Evolutionary conservation across 768 basidiomycete genomes (phyloP).

Genomic region (Auriscalpium microsporum): DNA sequence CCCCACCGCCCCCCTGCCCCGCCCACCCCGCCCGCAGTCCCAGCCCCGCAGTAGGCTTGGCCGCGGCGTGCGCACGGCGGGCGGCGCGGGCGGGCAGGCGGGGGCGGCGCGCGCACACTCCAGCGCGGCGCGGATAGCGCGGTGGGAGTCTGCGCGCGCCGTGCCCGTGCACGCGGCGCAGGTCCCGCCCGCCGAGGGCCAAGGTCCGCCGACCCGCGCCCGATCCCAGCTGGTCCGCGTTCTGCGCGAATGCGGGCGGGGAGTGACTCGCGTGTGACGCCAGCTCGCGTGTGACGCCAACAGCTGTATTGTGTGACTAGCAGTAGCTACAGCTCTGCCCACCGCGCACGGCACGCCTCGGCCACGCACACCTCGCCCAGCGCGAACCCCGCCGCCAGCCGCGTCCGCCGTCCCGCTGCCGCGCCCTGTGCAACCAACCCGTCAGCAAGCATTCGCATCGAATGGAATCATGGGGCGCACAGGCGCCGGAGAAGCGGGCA

Average conservation of each 20-base stretch:
- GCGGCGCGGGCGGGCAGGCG: no score
- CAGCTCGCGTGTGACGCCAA: background rate
- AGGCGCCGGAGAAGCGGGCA: no score
- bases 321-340: constrained; percentile 4
- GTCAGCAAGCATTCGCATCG: background rate
- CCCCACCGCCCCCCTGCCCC: no score
- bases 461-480: background rate
- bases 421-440: constrained; percentile 7
- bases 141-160: no score
- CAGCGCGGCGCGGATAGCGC: no score
- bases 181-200: background rate
- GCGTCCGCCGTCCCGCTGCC: constrained; percentile 3
- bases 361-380: constrained; percentile 12
- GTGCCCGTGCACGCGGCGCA: no score
- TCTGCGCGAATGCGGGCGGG: no score
- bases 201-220: background rate
- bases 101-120: no score
- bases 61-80: no score
- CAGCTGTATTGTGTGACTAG: background rate
- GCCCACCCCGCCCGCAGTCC: no score
- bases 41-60: no score
- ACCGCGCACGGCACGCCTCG: constrained; percentile 11
- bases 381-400: constrained; percentile 8
- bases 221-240: background rate
- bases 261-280: no score